phyloP scores from a whole-genome alignment of 768 basidiomycete genomes.

The Suillus clintonianus region DNA sequence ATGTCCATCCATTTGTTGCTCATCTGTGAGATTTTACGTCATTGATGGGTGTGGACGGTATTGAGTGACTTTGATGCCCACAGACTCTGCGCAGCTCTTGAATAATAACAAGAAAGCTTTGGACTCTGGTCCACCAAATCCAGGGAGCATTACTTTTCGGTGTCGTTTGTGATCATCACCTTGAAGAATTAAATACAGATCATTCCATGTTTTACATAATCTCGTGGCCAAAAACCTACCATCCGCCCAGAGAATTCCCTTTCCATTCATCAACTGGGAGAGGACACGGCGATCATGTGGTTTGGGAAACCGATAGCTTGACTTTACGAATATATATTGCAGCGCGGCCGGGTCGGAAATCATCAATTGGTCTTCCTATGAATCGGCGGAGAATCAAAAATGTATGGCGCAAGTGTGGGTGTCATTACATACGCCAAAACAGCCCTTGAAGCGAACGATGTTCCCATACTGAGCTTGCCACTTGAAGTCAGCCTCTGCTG shows the following conservation, averaged over 20 bases:
- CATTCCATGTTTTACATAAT: background rate
- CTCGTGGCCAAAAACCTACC: slow-evolving; percentile 33
- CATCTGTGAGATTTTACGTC: slow-evolving; percentile 17
- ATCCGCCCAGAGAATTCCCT: slow-evolving; percentile 41
- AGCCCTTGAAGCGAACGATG: slow-evolving; percentile 28
- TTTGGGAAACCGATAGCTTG: slow-evolving; percentile 46
- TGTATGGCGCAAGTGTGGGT: background rate
- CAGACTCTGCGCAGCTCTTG: slow-evolving; percentile 34
- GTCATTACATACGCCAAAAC: slow-evolving; percentile 24
- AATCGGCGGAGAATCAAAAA: slow-evolving; percentile 12
- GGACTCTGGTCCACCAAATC: slow-evolving; percentile 53
- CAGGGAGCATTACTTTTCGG: slow-evolving; percentile 54
- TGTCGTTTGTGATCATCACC: slow-evolving; percentile 54
- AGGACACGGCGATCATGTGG: slow-evolving; percentile 24
- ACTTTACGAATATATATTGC: slow-evolving; percentile 40
- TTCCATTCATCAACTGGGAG: slow-evolving; percentile 26
- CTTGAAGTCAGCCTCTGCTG: slow-evolving; percentile 27
- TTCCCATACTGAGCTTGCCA: slow-evolving; percentile 33
- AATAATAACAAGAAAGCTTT: slow-evolving; percentile 54
- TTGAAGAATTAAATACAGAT: slow-evolving; percentile 3
- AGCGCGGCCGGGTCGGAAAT: slow-evolving; percentile 51
- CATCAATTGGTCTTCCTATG: slow-evolving; percentile 45
- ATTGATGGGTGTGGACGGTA: background rate
- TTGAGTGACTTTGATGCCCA: slow-evolving; percentile 8
- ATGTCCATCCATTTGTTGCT: slow-evolving; percentile 24